Evolutionary conservation across 2,329 filamentous ascomycete species (phyloP), one percentile per base, ranked within the genome.

Genomic region (Trichophyton schoenleinii): DNA sequence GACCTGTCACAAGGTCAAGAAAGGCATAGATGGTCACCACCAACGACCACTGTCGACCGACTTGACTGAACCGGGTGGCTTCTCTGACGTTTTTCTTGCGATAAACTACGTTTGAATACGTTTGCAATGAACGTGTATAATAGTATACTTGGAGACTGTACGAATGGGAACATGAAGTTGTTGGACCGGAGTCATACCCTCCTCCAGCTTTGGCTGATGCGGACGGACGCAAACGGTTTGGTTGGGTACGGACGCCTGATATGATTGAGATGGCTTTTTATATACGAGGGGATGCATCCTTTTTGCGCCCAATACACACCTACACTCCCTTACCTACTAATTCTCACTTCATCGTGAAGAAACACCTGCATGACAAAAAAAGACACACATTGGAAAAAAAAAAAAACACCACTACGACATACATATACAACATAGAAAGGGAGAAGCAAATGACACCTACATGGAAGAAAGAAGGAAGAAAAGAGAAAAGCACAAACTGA

Each of bases 1-100:
- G 75, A 48, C 74, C 75, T 22, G 72, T 74, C 64, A 78, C 76
- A 38, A 72, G 77, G 63, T 78, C 76, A 34, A 74, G 77, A 68
- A 79, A 78, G 70, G 77, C 76, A 61, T 78, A 77, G 69, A 64
- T 0, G n/a, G 9, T 18, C 44, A 11, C 8, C 11, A 36, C 31
- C 31, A 28, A 25, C 22, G 7, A n/a, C 22, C 34, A 38, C 9
- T 13, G 34, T 38, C 34, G 34, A 13, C 34, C 11, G 34, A 38
- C 34, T 38, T 25, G 46, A 52, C 46, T 52, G 20, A 25, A 52
- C 46, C 22, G 22, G 46, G 46, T 11, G 46, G 46, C 46, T 52
- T 13, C 46, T 18, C 13, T 52, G 46, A 52, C 22, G 22, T 52
- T 52, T 52, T 13, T 28, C 25, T 52, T 52, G 41, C 11, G 34